These are phyloP conservation scores for Polyporus tsugae DNA, from an alignment of 1,284 basidiomycete genomes.

Conservation along the genomic window DNA sequence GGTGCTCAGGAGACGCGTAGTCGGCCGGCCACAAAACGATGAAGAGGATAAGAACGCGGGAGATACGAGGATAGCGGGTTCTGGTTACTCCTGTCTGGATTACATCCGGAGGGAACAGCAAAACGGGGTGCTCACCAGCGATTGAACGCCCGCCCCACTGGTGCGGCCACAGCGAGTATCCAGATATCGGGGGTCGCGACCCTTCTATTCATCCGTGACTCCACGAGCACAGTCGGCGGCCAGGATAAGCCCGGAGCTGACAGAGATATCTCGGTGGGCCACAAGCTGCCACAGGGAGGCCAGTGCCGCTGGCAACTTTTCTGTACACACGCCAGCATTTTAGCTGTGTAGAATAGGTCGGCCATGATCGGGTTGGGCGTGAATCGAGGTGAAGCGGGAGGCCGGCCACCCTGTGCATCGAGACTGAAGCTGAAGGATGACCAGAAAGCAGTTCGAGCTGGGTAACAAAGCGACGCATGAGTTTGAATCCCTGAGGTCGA, in stretches of 20 bases:
- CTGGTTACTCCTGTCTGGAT: not conserved
- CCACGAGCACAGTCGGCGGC: no score
- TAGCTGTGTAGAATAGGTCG: not conserved
- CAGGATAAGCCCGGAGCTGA: not conserved
- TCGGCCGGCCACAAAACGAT: no score
- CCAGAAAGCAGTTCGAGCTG: not conserved
- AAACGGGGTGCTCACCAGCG: not conserved
- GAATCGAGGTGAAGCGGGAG: not conserved
- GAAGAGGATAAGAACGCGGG: not conserved
- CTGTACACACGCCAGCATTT: not conserved
- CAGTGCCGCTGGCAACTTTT: not conserved
- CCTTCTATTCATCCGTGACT: not conserved
- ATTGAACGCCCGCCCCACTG: not conserved
- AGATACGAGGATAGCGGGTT: not conserved
- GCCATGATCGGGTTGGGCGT: not conserved
- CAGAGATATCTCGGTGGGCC: not conserved
- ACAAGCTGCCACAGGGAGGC: no score
- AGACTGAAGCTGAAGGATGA: not conserved
- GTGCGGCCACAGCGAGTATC: not conserved
- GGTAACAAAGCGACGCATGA: not conserved
- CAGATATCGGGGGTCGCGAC: not conserved
- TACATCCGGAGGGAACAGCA: not conserved
- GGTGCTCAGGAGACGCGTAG: not conserved
- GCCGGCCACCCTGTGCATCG: no score
- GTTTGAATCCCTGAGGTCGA: not conserved